A percentile compares a stretch with the other conserved stretches of the same genome.
phyloP scores from a whole-genome alignment of 2,329 filamentous ascomycete genomes.

The Botrytis aclada region DNA sequence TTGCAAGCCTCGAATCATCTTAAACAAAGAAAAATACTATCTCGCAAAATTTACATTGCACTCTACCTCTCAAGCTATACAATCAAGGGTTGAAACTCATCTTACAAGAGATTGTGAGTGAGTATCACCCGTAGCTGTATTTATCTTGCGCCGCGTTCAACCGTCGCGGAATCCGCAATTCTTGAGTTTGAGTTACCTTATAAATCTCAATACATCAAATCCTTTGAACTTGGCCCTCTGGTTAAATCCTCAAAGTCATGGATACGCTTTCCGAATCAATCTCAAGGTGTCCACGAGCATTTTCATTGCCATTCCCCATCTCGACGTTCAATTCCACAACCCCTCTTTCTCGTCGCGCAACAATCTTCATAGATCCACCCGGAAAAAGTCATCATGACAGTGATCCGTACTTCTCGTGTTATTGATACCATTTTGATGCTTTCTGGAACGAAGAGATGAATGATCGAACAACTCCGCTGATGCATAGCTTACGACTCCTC shows the following conservation, averaged over 20 bases:
- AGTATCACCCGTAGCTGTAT: neutral
- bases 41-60: neutral
- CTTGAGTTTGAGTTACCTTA: neutral
- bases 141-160: neutral
- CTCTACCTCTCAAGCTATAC: neutral
- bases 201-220: neutral
- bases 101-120: neutral
- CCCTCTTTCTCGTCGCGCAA: neutral
- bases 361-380: neutral
- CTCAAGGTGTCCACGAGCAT: neutral
- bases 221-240: neutral
- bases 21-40: neutral
- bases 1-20: neutral
- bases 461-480: neutral
- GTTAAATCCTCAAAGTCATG: neutral
- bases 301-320: neutral
- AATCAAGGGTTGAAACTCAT: neutral
- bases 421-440: neutral
- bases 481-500: neutral
- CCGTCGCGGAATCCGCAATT: neutral
- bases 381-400: neutral
- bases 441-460: neutral
- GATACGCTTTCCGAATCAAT: neutral
- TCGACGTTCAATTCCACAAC: neutral
- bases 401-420: neutral